phyloP scores from a whole-genome alignment of 2,329 filamentous ascomycete genomes.

The Colletotrichum tropicicola region DNA sequence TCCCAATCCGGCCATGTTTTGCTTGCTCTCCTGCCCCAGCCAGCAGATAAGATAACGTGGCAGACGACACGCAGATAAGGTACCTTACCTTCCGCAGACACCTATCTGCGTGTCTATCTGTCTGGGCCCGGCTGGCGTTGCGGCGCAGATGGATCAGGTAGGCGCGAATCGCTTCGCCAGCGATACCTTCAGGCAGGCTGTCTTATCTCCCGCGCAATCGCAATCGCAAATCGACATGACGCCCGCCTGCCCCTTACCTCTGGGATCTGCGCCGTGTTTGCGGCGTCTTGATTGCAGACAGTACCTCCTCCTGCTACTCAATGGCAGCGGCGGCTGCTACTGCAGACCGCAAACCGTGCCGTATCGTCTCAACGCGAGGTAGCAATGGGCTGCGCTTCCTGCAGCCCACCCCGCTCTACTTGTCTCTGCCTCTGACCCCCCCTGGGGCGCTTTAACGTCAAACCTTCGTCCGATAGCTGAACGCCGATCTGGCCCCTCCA shows the following conservation, averaged over 20 bases:
- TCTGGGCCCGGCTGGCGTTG: neutral
- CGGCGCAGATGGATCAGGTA: neutral
- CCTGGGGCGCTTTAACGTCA: conserved; percentile 10
- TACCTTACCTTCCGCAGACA: neutral
- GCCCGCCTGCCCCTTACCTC: neutral
- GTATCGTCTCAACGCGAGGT: no score
- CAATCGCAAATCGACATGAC: neutral
- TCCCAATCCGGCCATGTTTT: neutral
- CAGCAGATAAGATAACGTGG: no score
- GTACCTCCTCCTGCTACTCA: no score
- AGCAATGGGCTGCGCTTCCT: no score
- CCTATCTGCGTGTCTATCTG: neutral
- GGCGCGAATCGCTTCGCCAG: no score
- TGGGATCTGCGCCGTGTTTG: neutral
- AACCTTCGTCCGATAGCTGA: conserved; percentile 22
- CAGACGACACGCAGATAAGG: conserved; percentile 5
- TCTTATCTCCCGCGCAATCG: neutral
- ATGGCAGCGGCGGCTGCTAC: no score
- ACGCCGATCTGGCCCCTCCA: conserved; percentile 14
- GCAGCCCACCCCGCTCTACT: neutral
- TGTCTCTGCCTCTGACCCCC: neutral
- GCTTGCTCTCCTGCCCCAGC: neutral
- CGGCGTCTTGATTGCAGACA: no score
- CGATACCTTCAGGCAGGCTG: no score
- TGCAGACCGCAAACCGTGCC: no score